Evolutionary conservation across 2,329 filamentous ascomycete species (phyloP).

Genomic region (Aureobasidium sp.): DNA sequence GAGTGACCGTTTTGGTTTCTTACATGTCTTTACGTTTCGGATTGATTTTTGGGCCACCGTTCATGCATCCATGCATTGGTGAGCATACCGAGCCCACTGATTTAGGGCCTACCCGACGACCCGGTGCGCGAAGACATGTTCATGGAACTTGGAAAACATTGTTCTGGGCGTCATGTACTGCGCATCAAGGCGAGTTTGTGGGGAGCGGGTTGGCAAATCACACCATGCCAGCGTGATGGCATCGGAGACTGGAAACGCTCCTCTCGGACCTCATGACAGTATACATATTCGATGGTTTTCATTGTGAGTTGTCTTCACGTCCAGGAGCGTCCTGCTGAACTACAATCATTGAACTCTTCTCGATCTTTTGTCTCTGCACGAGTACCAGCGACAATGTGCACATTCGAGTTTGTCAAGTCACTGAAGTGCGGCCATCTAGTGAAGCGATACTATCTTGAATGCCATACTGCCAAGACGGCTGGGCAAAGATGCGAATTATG

Average conservation of each 20-base stretch:
- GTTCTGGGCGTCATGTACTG: background rate
- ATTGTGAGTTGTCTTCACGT: no score
- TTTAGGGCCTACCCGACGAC: background rate
- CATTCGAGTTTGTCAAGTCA: background rate
- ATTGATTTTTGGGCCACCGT: background rate
- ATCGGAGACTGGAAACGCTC: background rate
- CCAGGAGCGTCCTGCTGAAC: background rate
- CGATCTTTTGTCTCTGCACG: background rate
- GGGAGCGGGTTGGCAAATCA: background rate
- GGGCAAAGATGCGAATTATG: background rate
- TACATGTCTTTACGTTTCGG: background rate
- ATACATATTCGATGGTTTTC: background rate
- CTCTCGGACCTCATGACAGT: background rate
- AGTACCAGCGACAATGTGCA: background rate
- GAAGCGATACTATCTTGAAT: constrained; percentile 8
- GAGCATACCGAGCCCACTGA: background rate
- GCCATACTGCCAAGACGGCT: background rate
- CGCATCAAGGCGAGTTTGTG: background rate
- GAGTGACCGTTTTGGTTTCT: background rate
- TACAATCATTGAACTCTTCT: background rate
- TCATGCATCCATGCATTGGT: background rate
- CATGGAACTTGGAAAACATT: background rate
- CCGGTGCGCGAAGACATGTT: background rate
- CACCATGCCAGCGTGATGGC: constrained; percentile 6
- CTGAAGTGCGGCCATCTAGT: background rate